Evolutionary conservation across 2,329 filamentous ascomycete genomes (phyloP), one percentile per base, ranked within the genome.

Genomic region (Colletotrichum sp.): DNA sequence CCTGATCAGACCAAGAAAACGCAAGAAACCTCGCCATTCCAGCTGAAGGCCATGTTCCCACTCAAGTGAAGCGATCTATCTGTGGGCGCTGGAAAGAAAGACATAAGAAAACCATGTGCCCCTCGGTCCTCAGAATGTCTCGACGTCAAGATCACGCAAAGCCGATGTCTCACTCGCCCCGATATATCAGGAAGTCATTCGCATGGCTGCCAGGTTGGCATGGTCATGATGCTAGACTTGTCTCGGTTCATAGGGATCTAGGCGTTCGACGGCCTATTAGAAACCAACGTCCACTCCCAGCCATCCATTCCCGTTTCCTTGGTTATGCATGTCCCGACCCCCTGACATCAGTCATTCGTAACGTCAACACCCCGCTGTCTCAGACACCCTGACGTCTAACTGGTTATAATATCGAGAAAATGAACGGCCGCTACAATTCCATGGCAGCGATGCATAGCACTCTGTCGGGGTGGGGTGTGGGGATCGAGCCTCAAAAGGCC

Each of bases 331-430:
- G 6, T 59, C 16, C 52, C 57, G 48, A 11, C 70, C 73, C 44
- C 55, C 63, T 67, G 63, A 39, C 55, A 63, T 34, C 63, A 34
- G 57, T 75, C 73, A 75, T 16, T 39, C 32, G 64, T 44, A 68
- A 34, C 39, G 22, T 28, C 16, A 5, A 75, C 19, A 16, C 39
- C 27, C 22, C 8, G 11, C 16, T 75, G 63, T 68, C 73, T 75
- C 11, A 75, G 73, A 73, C 73, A 75, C 25, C 48, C 63, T 75
- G 73, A 73, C 63, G 57, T 68, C 68, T 64, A 11, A 16, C 19
- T 27, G n/a, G 39, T 19, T 16, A 28, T 5, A 11, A 19, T 25
- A 16, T 48, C 15, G 11, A 63, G 25, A 61, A 61, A n/a, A 52
- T 0, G 19, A n/a, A 9, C 57, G 22, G 15, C 8, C 19, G 22